Evolutionary conservation across 176 grass and related monocot genomes (phyloP), one percentile per base, ranked within the genome.

Genomic region (Phoenix roebelenii): DNA sequence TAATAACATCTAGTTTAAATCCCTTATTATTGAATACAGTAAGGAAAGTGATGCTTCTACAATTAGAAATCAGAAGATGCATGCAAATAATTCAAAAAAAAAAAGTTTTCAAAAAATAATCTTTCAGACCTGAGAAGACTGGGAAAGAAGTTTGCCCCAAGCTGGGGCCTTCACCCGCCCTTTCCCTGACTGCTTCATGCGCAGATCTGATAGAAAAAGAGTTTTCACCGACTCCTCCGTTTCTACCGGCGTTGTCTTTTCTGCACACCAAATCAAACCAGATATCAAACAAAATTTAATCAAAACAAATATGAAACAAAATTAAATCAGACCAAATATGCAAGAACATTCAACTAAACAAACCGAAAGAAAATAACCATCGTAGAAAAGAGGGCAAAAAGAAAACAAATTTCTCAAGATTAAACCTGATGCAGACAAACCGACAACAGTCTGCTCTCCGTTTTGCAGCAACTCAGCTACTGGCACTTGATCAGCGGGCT

Each of bases 111-210:
- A 7, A 7, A 9, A 3, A 55, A 0, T 6, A 25, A 25, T 3
- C 1, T 3, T 25, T 25, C 66, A 23, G 52, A 86, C 83, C 83
- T 65, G 50, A 0, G 74, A 28, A 61, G 66, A 81, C 22, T 81
- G 77, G 4, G 83, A 86, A 57, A 86, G 80, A 4, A 86, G 66
- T 54, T 61, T 70, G 1, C 74, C 77, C 83, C 83, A 86, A 0
- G 35, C 35, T 6, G 28, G 28, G 4, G 77, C 69, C 16, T 59
- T 35, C 17, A 20, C 0, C 25, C 51, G 69, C 16, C 3, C 59
- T 19, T 3, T 20, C 0, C 35, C 7, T 2, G 74, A 16, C 35
- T 35, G 15, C 63, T 74, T 1, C 69, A 72, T 0, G 53, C 16
- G 55, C 15, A 51, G 57, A 5, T 57, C 62, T 50, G 22, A 68